Evolutionary conservation across 331 rosid species (phyloP).

Genomic region (Malus hybrid): DNA sequence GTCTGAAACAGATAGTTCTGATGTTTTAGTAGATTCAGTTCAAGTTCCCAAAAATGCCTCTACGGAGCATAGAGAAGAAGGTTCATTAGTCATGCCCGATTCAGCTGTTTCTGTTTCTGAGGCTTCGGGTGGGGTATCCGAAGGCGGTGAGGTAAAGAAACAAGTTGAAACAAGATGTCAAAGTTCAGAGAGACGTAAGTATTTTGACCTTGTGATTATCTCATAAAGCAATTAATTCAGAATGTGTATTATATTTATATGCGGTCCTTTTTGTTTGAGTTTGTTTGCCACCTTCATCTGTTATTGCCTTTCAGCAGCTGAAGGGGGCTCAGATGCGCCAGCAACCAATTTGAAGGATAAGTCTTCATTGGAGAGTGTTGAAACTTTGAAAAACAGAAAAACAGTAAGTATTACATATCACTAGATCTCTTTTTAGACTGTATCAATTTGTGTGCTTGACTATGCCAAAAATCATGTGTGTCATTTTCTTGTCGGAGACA

Average conservation of each 20-base stretch:
- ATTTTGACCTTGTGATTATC: slow-evolving; percentile 20
- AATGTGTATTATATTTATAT: not conserved
- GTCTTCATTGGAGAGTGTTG: slow-evolving; percentile 29
- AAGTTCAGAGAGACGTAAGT: slow-evolving; percentile 51
- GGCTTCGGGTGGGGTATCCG: slow-evolving; percentile 20
- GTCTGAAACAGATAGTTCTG: slow-evolving; percentile 38
- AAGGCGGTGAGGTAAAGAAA: slow-evolving; percentile 38
- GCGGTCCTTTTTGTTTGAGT: slow-evolving; percentile 11
- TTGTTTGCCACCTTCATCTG: slow-evolving; percentile 8
- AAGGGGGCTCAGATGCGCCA: slow-evolving; percentile 35
- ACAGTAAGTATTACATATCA: slow-evolving; percentile 40
- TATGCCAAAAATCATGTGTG: not conserved
- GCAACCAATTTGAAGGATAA: slow-evolving; percentile 29
- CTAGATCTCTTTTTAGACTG: not conserved
- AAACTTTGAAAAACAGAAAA: slow-evolving; percentile 52
- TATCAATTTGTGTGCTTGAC: not conserved
- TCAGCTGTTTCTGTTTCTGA: slow-evolving; percentile 30
- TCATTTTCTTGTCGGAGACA: not conserved
- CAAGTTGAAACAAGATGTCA: slow-evolving; percentile 42
- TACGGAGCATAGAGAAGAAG: slow-evolving; percentile 46
- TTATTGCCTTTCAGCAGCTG: slow-evolving; percentile 40
- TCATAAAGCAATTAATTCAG: not conserved
- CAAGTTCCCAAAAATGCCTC: slow-evolving; percentile 25
- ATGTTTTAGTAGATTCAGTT: slow-evolving; percentile 31
- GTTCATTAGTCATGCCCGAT: slow-evolving; percentile 10